A percentile compares a stretch with the other conserved stretches of the same genome.
phyloP scores from a whole-genome alignment of 495 filamentous ascomycete genomes.

The Durotheca rogersii region DNA sequence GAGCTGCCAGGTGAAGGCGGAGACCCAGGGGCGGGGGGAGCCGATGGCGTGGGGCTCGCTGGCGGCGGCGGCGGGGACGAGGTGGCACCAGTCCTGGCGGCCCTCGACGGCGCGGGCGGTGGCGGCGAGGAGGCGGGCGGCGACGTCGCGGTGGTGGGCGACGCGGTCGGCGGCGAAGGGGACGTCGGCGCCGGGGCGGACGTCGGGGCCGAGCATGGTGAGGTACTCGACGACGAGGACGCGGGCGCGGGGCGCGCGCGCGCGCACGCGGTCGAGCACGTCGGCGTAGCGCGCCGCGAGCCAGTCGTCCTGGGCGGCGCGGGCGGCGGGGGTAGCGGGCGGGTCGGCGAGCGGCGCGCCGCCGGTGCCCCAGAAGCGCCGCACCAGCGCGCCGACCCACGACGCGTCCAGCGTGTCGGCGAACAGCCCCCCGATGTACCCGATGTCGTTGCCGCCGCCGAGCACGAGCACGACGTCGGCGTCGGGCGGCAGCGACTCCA shows the following conservation, averaged over 20 bases:
- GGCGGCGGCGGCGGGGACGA: conserved; percentile 25
- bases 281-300: conserved; percentile 35
- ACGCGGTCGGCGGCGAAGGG: conserved; percentile 40
- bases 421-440: conserved; percentile 45
- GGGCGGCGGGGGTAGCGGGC: no score
- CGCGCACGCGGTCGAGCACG: conserved; percentile 43
- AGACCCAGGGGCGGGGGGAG: conserved; percentile 41
- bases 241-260: conserved; percentile 36
- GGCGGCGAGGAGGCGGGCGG: conserved; percentile 37
- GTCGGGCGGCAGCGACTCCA: conserved; percentile 38
- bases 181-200: conserved; percentile 36
- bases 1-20: conserved; percentile 35
- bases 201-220: conserved; percentile 41
- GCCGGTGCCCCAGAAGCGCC: conserved; percentile 15
- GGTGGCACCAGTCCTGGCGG: conserved; percentile 39
- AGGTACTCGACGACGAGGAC: conserved; percentile 50
- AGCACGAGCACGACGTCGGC: conserved; percentile 45
- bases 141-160: conserved; percentile 32
- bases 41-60: conserved; percentile 42
- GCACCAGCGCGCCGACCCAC: conserved; percentile 17
- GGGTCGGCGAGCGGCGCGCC: conserved; percentile 11
- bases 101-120: conserved; percentile 35
- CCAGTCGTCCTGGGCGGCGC: conserved; percentile 19
- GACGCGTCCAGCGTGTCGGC: conserved; percentile 32
- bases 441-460: conserved; percentile 49